Evolutionary conservation across 495 filamentous ascomycete species (phyloP).

Genomic region (Daldinia caldariorum): DNA sequence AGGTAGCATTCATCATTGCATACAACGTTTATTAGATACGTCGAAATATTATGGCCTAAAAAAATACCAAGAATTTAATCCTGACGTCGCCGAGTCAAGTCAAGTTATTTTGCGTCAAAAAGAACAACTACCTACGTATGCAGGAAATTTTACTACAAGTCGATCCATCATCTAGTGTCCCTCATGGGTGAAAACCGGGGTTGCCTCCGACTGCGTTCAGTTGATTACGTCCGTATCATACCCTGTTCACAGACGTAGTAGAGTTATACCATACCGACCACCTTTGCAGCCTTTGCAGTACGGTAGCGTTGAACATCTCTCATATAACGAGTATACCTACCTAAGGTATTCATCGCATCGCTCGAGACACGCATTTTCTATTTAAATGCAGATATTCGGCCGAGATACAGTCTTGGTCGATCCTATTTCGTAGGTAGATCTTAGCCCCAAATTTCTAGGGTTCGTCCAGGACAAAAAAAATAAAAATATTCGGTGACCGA

Average conservation of each 20-base stretch:
- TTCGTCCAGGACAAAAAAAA: background rate
- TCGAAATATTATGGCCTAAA: slow-evolving; percentile 10
- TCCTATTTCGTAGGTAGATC: background rate
- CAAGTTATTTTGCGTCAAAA: slow-evolving; percentile 10
- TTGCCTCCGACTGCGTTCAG: slow-evolving; percentile 18
- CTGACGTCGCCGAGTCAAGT: slow-evolving; percentile 25
- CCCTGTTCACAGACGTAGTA: slow-evolving; percentile 6
- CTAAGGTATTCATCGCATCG: background rate
- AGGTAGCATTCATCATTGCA: slow-evolving; percentile 1
- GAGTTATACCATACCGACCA: background rate
- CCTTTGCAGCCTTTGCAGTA: too few relatives aligned
- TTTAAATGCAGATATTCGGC: slow-evolving; percentile 25
- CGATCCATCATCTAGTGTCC: background rate
- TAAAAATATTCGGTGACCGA: slow-evolving; percentile 31
- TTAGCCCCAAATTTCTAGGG: slow-evolving; percentile 13
- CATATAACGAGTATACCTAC: background rate
- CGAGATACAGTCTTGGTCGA: slow-evolving; percentile 18
- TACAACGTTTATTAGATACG: background rate
- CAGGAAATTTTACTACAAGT: slow-evolving; percentile 13
- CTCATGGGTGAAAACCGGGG: slow-evolving; percentile 24
- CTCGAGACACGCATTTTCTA: background rate
- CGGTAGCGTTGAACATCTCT: too few relatives aligned
- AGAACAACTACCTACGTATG: background rate
- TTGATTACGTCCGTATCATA: slow-evolving; percentile 33
- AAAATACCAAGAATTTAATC: slow-evolving; percentile 30